A percentile compares a stretch with the other conserved stretches of the same genome.
phyloP scores from a whole-genome alignment of 2,329 filamentous ascomycete species.

The Botrytis hyacinthi region DNA sequence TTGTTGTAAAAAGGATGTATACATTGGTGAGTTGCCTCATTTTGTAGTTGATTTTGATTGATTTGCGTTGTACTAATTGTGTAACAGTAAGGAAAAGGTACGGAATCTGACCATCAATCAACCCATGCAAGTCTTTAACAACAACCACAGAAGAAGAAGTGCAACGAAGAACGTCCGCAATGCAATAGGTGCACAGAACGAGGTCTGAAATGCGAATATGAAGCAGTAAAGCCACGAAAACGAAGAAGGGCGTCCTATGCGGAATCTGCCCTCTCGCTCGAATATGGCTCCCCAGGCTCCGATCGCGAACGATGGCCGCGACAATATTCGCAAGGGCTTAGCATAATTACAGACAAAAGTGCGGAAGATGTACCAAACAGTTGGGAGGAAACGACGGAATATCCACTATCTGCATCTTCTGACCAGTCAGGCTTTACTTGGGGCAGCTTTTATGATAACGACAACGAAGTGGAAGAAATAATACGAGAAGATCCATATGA shows the following conservation, averaged over 20 bases:
- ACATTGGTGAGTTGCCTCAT: slow-evolving; percentile 34
- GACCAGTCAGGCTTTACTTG: slow-evolving; percentile 29
- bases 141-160: slow-evolving; percentile 38
- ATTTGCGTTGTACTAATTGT: slow-evolving; percentile 25
- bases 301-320: slow-evolving; percentile 31
- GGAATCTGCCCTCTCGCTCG: slow-evolving; percentile 29
- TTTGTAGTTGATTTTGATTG: neutral
- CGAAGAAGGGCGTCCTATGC: slow-evolving; percentile 25
- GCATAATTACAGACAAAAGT: slow-evolving; percentile 20
- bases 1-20: slow-evolving; percentile 34
- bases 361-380: slow-evolving; percentile 22
- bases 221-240: slow-evolving; percentile 36
- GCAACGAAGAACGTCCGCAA: slow-evolving; percentile 36
- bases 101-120: neutral
- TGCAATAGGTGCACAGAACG: slow-evolving; percentile 38
- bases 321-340: slow-evolving; percentile 27
- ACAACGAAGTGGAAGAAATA: slow-evolving; percentile 34
- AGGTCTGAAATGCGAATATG: slow-evolving; percentile 37
- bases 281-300: slow-evolving; percentile 26
- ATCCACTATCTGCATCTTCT: slow-evolving; percentile 28
- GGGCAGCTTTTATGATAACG: slow-evolving; percentile 26
- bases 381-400: slow-evolving; percentile 31
- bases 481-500: slow-evolving; percentile 23
- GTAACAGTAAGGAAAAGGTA: slow-evolving; percentile 40
- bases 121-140: slow-evolving; percentile 22